Evolutionary conservation across 2,329 filamentous ascomycete species (phyloP).

Genomic region (Penicillium capsulatum): DNA sequence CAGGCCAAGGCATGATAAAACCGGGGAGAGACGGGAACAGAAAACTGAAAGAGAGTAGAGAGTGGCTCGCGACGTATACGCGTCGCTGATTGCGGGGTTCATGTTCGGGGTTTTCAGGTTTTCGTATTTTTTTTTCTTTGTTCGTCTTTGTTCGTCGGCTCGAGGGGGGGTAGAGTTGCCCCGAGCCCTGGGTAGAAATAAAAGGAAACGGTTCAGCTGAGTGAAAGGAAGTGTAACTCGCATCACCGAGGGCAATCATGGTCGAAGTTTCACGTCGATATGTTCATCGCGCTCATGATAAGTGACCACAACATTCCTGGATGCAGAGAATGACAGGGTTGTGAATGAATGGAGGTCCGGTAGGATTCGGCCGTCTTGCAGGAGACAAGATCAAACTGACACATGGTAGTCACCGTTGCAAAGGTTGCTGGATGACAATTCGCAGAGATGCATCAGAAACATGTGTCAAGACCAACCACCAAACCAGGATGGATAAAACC

Average conservation of each 20-base stretch:
- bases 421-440: neutral
- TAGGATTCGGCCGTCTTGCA: slow-evolving; percentile 7
- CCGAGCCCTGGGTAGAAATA: neutral
- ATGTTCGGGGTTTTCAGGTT: neutral
- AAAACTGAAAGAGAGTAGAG: slow-evolving; percentile 13
- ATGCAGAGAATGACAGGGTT: slow-evolving; percentile 4
- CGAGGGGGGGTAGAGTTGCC: neutral
- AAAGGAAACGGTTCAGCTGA: slow-evolving; percentile 14
- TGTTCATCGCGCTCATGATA: neutral
- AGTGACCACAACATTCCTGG: neutral
- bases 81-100: neutral
- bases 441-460: neutral
- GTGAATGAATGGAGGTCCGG: slow-evolving; percentile 13
- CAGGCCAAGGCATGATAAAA: slow-evolving; percentile 6
- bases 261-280: neutral
- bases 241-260: neutral
- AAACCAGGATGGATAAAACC: slow-evolving; percentile 11
- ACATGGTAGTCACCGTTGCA: neutral
- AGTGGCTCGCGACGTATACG: slow-evolving; percentile 13
- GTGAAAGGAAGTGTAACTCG: slow-evolving; percentile 11
- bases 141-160: slow-evolving; percentile 4
- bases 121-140: slow-evolving; percentile 9
- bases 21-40: slow-evolving; percentile 12
- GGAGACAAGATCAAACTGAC: slow-evolving; percentile 1
- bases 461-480: slow-evolving; percentile 3